phyloP scores from a whole-genome alignment of 2,329 filamentous ascomycete genomes.

The Colletotrichum musae region DNA sequence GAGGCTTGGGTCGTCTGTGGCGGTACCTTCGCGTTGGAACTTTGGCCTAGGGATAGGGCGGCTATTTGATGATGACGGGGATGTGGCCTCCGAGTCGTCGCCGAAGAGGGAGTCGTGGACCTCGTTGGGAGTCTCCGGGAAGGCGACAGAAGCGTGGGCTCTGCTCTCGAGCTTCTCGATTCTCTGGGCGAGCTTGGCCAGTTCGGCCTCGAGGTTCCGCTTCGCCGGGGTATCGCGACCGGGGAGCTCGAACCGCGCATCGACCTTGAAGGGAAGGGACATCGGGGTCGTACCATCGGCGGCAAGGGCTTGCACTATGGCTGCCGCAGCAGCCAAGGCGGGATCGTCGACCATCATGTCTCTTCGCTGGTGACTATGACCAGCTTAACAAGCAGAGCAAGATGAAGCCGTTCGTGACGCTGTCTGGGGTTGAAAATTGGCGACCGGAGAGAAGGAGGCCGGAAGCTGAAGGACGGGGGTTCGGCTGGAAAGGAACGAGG shows the following conservation, averaged over 20 bases:
- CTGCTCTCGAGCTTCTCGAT: conserved; percentile 88
- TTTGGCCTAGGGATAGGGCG: conserved; percentile 43
- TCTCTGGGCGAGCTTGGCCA: conserved; percentile 82
- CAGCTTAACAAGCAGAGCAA: conserved; percentile 18
- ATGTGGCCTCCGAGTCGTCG: conserved; percentile 67
- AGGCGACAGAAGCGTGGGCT: conserved; percentile 72
- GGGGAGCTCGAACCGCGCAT: conserved; percentile 76
- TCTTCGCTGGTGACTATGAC: conserved; percentile 4
- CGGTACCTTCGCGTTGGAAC: conserved; percentile 43
- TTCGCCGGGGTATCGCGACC: conserved; percentile 84
- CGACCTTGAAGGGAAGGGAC: conserved; percentile 57
- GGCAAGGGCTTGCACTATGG: conserved; percentile 68
- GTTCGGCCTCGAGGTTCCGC: conserved; percentile 83
- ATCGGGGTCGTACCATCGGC: conserved; percentile 56
- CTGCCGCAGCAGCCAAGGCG: conserved; percentile 67
- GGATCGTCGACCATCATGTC: conserved; percentile 67
- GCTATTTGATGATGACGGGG: conserved; percentile 59
- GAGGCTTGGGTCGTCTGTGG: conserved; percentile 45
- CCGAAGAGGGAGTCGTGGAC: conserved; percentile 75
- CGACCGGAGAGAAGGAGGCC: conserved; percentile 11
- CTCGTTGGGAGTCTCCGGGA: conserved; percentile 89
- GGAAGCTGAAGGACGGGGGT: conserved; percentile 1
- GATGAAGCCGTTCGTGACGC: conserved; percentile 5
- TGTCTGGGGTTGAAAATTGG: not conserved
- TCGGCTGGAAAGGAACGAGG: conserved; percentile 23